Evolutionary conservation across 2,329 filamentous ascomycete species (phyloP).

Genomic region (Ophiostoma sp.): DNA sequence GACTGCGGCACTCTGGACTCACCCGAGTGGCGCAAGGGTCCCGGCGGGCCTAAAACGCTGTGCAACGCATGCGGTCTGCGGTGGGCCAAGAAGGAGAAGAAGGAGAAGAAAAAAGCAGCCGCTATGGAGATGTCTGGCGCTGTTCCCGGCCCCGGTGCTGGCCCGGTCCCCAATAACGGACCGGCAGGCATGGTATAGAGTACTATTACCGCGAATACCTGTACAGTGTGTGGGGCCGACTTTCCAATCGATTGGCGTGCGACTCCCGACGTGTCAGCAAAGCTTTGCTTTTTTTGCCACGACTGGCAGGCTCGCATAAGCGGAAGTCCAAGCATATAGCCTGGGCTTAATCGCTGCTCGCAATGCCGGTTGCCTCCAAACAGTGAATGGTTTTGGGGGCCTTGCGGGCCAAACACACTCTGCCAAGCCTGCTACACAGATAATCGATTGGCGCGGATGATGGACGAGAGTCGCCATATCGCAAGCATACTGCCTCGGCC

Average conservation of each 20-base stretch:
- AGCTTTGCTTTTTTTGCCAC: not conserved
- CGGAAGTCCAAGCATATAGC: no score
- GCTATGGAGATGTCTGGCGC: slow-evolving; percentile 17
- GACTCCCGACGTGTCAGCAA: not conserved
- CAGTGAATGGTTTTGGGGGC: no score
- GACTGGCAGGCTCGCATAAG: no score
- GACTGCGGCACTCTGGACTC: slow-evolving; percentile 92
- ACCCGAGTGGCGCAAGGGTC: slow-evolving; percentile 93
- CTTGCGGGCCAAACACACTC: no score
- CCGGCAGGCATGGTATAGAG: not conserved
- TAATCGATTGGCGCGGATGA: no score
- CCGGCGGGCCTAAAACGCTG: slow-evolving; percentile 84
- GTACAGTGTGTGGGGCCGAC: not conserved
- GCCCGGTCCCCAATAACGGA: not conserved
- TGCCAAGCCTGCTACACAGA: no score
- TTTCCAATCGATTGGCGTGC: not conserved
- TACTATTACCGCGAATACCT: not conserved
- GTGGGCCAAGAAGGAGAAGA: slow-evolving; percentile 80
- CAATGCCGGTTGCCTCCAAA: no score
- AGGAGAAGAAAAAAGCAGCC: slow-evolving; percentile 37
- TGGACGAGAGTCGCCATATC: no score
- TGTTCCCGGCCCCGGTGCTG: not conserved
- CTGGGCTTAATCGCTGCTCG: no score
- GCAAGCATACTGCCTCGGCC: no score
- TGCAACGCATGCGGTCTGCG: slow-evolving; percentile 87